These are phyloP conservation scores for Penicillium janthinellum DNA, from an alignment of 2,329 filamentous ascomycete species.

Conservation along the genomic window DNA sequence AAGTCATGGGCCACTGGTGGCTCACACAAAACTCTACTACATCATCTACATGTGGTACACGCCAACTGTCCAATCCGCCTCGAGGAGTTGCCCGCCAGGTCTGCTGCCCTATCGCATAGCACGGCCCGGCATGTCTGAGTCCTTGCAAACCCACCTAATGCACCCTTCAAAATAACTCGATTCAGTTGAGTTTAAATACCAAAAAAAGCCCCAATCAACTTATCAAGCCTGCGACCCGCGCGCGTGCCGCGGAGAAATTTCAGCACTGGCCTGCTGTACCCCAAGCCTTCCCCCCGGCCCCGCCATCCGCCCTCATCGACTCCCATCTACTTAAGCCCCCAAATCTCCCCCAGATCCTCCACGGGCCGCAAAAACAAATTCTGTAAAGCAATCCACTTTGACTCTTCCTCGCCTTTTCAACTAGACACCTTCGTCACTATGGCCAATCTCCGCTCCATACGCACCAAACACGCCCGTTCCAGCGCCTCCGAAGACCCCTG, in stretches of 20 bases:
- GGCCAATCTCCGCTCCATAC: constrained; percentile 18
- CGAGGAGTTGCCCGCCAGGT: background rate
- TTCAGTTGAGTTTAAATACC: background rate
- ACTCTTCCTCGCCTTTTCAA: too few species aligned
- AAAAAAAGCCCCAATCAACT: constrained; percentile 13
- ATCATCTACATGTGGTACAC: constrained; percentile 5
- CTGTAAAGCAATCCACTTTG: too few species aligned
- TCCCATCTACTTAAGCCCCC: constrained; percentile 9
- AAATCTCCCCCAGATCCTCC: background rate
- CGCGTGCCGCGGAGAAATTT: constrained; percentile 19
- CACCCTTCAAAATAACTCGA: background rate
- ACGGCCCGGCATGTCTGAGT: background rate
- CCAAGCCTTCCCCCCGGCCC: background rate
- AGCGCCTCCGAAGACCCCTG: constrained; percentile 32
- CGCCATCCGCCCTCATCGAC: constrained; percentile 4
- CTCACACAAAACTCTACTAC: constrained; percentile 7
- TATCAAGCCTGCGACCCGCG: background rate
- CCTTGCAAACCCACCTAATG: background rate
- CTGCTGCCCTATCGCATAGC: constrained; percentile 4
- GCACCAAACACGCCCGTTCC: constrained; percentile 28
- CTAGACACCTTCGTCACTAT: background rate
- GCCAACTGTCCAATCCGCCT: background rate
- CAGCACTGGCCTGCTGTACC: background rate
- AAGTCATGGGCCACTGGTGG: background rate
- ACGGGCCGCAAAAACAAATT: too few species aligned